Evolutionary conservation across 1,284 basidiomycete species (phyloP).

Genomic region (Trichosporon sp.): DNA sequence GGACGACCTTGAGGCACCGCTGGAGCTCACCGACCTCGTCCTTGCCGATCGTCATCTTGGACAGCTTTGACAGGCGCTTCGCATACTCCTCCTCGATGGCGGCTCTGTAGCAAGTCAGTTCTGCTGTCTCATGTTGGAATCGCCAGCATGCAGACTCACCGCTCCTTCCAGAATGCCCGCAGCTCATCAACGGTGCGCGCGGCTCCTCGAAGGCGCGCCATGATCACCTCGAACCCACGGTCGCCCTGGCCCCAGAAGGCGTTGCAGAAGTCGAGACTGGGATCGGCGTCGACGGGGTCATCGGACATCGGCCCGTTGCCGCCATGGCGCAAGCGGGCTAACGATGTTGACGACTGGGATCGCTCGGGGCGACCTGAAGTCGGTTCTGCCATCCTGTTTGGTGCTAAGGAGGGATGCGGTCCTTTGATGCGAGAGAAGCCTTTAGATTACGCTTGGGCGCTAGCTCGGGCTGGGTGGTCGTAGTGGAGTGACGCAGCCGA

Average conservation of each 20-base stretch:
- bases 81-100: conserved; percentile 88
- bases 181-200: conserved; percentile 85
- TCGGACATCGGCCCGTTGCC: conserved; percentile 16
- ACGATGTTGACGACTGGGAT: conserved; percentile 44
- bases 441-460: not conserved
- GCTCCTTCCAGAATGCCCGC: conserved; percentile 78
- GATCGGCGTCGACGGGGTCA: conserved; percentile 33
- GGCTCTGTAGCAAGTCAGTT: conserved; percentile 27
- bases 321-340: conserved; percentile 43
- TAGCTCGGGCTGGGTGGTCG: too few relatives aligned
- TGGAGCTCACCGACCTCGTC: conserved; percentile 89
- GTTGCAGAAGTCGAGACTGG: conserved; percentile 80
- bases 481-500: not conserved
- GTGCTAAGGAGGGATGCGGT: not conserved
- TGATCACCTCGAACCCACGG: conserved; percentile 82
- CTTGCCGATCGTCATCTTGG: conserved; percentile 68
- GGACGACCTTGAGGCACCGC: conserved; percentile 68
- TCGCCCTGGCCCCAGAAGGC: conserved; percentile 88
- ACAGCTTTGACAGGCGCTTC: conserved; percentile 73
- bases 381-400: conserved; percentile 16
- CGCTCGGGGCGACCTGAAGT: conserved; percentile 28
- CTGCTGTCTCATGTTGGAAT: not conserved
- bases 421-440: too few relatives aligned
- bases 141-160: conserved; percentile 52
- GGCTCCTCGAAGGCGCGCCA: conserved; percentile 78